Evolutionary conservation across 768 basidiomycete species (phyloP).

Genomic region (Boletus vermiculosoides): DNA sequence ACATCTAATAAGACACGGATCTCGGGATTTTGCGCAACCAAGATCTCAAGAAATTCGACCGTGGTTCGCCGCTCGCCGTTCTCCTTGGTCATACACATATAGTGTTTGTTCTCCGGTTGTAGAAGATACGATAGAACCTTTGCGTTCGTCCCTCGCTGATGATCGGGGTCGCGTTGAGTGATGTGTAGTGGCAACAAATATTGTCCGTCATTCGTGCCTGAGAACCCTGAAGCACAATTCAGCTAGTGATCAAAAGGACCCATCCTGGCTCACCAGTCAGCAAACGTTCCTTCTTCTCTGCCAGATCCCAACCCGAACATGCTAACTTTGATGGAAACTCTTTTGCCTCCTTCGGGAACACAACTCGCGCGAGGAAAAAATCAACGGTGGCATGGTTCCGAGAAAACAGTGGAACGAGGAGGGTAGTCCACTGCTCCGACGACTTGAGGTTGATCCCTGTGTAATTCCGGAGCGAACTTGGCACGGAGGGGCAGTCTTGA

Average conservation of each 20-base stretch:
- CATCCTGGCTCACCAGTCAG: constrained; percentile 8
- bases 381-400: constrained; percentile 41
- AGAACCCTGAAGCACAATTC: constrained; percentile 33
- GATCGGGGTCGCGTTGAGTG: constrained; percentile 30
- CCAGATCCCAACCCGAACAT: constrained; percentile 55
- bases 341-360: constrained; percentile 51
- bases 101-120: constrained; percentile 38
- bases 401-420: constrained; percentile 37
- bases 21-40: constrained; percentile 33
- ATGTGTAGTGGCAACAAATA: constrained; percentile 21
- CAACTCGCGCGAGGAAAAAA: constrained; percentile 45
- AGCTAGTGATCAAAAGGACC: background rate
- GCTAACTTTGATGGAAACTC: constrained; percentile 48
- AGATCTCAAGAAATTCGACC: constrained; percentile 26
- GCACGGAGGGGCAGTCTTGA: constrained; percentile 21
- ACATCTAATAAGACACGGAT: constrained; percentile 51
- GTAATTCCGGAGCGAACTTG: constrained; percentile 30
- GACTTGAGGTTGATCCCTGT: constrained; percentile 46
- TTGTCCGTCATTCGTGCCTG: constrained; percentile 55
- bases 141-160: constrained; percentile 35
- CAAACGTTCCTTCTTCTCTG: constrained; percentile 30
- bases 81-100: constrained; percentile 21
- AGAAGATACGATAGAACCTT: constrained; percentile 29
- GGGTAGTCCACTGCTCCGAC: constrained; percentile 24
- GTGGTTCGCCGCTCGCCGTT: constrained; percentile 12